These are phyloP conservation scores for Terfezia boudieri DNA, from an alignment of 495 filamentous ascomycete species.

Conservation along the genomic window DNA sequence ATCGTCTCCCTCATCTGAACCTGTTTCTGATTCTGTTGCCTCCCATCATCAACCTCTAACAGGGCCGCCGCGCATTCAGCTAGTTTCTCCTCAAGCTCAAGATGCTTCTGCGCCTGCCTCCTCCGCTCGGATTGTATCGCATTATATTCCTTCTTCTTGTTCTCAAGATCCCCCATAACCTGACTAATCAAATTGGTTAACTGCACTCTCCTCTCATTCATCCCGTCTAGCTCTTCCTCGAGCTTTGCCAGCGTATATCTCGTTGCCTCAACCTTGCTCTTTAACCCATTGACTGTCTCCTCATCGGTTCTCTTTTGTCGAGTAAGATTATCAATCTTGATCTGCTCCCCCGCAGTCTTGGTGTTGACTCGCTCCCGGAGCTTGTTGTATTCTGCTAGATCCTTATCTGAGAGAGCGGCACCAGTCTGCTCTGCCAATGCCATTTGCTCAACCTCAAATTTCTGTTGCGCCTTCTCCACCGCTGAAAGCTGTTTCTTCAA, in stretches of 20 bases:
- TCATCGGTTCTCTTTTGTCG: conserved; percentile 78
- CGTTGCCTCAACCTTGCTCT: conserved; percentile 58
- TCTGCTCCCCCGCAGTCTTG: conserved; percentile 58
- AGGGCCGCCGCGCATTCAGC: conserved; percentile 57
- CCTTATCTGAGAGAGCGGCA: conserved; percentile 59
- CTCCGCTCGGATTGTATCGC: conserved; percentile 64
- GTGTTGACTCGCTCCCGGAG: conserved; percentile 71
- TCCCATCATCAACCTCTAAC: conserved; percentile 57
- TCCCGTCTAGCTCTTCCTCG: conserved; percentile 43
- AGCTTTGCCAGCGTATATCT: conserved; percentile 52
- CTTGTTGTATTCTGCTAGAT: conserved; percentile 74
- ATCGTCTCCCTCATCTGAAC: conserved; percentile 53
- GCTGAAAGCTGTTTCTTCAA: conserved; percentile 54
- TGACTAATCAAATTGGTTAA: conserved; percentile 39
- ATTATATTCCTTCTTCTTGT: conserved; percentile 80
- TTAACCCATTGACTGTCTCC: conserved; percentile 64
- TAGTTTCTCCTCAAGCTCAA: conserved; percentile 79
- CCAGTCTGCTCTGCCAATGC: conserved; percentile 67
- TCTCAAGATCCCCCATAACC: conserved; percentile 51
- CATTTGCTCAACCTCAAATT: conserved; percentile 72
- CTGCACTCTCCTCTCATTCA: conserved; percentile 41
- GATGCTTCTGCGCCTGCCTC: conserved; percentile 51
- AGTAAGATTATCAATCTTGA: conserved; percentile 58
- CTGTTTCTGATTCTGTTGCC: conserved; percentile 65
- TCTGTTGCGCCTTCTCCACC: conserved; percentile 76